A percentile compares a stretch with the other conserved stretches of the same genome.
phyloP scores from a whole-genome alignment of 202 grass and related monocot species.

The Elaeis oleifera region DNA sequence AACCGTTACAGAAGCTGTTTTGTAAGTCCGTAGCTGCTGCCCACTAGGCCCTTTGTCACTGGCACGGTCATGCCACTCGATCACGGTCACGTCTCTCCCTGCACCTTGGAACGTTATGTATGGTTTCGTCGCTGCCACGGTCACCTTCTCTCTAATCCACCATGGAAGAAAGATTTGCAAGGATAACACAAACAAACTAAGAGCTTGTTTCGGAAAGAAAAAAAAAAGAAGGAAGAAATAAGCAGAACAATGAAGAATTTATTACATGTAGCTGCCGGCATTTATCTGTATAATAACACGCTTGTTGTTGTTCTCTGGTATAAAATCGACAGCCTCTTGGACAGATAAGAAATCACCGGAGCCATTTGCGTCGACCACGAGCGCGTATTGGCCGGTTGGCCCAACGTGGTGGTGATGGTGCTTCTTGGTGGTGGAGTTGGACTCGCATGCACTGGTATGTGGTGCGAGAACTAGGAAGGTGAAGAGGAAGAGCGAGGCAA shows the following conservation, averaged over 20 bases:
- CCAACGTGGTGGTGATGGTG: conserved; percentile 39
- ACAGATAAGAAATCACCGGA: conserved; percentile 81
- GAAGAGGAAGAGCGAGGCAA: conserved; percentile 18
- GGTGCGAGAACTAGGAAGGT: conserved; percentile 28
- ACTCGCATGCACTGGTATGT: conserved; percentile 31
- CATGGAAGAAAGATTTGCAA: neutral
- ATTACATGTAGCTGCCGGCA: conserved; percentile 74
- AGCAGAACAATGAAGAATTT: neutral
- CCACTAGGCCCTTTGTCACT: conserved; percentile 75
- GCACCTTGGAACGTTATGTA: conserved; percentile 82
- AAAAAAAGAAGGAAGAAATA: no score
- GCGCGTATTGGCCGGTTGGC: conserved; percentile 41
- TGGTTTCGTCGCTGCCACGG: conserved; percentile 73
- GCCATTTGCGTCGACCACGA: conserved; percentile 78
- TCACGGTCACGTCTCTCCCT: conserved; percentile 59
- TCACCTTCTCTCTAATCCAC: conserved; percentile 73
- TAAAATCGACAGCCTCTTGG: conserved; percentile 76
- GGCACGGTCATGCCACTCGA: conserved; percentile 93
- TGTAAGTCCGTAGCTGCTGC: conserved; percentile 88
- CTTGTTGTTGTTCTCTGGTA: conserved; percentile 68
- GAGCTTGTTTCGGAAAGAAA: neutral
- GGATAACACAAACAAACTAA: neutral
- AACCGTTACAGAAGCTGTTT: conserved; percentile 85
- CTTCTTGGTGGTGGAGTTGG: conserved; percentile 23
- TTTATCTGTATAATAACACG: conserved; percentile 73